Conservation (phyloP, 2,329 filamentous ascomycete genomes). For the Phaeoacremonium minimum region DNA sequence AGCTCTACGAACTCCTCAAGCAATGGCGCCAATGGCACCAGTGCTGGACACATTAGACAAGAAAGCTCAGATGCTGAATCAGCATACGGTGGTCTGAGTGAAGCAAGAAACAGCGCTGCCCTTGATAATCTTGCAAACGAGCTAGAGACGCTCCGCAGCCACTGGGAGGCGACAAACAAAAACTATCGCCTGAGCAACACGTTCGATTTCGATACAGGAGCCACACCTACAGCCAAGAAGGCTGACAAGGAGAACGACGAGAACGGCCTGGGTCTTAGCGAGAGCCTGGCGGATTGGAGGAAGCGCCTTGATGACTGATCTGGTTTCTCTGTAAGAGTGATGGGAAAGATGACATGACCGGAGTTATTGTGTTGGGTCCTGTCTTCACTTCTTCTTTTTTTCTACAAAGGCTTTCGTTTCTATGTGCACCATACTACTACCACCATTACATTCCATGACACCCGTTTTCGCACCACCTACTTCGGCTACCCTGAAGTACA, state of each 20-base stretch:
- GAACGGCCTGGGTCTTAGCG: constrained; percentile 51
- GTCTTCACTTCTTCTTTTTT: constrained; percentile 2
- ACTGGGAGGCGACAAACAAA: constrained; percentile 96
- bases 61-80: constrained; percentile 60
- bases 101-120: constrained; percentile 58
- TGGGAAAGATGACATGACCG: constrained; percentile 20
- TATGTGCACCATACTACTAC: too few relatives aligned
- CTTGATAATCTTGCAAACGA: constrained; percentile 90
- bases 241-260: constrained; percentile 33
- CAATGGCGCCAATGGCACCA: too few relatives aligned
- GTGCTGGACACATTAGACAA: constrained; percentile 41
- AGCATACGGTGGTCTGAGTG: constrained; percentile 54
- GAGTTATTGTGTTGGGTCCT: constrained; percentile 2
- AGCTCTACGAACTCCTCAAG: constrained; percentile 21
- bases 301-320: constrained; percentile 60
- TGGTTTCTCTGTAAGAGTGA: constrained; percentile 27
- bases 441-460: too few relatives aligned
- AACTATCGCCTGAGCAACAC: constrained; percentile 87
- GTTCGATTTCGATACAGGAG: constrained; percentile 70
- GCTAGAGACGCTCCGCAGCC: constrained; percentile 80
- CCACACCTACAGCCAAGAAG: constrained; percentile 13
- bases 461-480: too few relatives aligned
- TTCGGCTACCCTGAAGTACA: too few relatives aligned
- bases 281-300: constrained; percentile 75
- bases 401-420: constrained; percentile 3